Conservation (phyloP, 257 asterid species). For the Scutellaria minor region DNA sequence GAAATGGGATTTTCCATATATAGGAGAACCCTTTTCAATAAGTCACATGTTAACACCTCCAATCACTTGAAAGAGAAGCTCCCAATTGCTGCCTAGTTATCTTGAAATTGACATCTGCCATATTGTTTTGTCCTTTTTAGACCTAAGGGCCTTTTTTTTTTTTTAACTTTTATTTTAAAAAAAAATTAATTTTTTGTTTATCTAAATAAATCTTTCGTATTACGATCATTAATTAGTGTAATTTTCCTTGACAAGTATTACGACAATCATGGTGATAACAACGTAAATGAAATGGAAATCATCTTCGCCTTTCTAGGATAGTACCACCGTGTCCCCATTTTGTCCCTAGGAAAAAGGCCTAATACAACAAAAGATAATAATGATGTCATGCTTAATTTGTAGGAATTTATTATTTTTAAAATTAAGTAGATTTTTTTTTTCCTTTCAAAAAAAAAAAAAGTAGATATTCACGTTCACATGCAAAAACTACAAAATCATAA, state of each 20-base stretch:
- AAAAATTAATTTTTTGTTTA: neutral
- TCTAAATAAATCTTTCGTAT: neutral
- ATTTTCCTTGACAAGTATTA: neutral
- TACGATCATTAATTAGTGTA: neutral
- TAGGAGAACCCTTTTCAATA: conserved; percentile 49
- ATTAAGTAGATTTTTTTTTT: too few relatives aligned
- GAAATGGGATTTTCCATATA: conserved; percentile 40
- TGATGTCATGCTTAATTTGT: too few relatives aligned
- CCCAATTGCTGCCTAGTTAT: conserved; percentile 51
- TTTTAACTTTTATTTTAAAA: neutral
- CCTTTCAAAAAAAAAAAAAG: too few relatives aligned
- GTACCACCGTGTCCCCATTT: too few relatives aligned
- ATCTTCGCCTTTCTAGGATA: too few relatives aligned
- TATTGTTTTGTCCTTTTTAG: conserved; percentile 43
- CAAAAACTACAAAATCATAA: too few relatives aligned
- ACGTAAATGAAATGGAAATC: neutral
- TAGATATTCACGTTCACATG: too few relatives aligned
- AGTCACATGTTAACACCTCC: conserved; percentile 61
- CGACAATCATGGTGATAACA: neutral
- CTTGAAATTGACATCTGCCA: conserved; percentile 65
- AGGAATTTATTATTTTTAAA: too few relatives aligned
- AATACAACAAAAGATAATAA: too few relatives aligned
- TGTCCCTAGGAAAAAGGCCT: too few relatives aligned
- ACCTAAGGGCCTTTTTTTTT: conserved; percentile 33
- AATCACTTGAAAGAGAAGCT: conserved; percentile 47